Conservation (phyloP, 1,139 yeast species). For the Pichia sp. region DNA sequence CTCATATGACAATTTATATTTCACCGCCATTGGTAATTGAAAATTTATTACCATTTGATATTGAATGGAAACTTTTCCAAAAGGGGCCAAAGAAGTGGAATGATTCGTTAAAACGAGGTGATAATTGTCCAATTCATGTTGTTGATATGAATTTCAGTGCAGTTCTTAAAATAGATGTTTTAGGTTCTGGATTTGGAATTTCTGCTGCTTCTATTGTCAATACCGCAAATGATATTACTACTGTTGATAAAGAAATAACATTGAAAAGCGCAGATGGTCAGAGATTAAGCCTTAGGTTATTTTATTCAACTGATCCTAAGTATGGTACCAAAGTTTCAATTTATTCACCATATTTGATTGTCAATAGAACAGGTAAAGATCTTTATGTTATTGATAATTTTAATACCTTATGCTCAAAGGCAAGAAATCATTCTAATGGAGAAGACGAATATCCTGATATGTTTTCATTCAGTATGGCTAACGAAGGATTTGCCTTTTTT, state of each 20-base stretch:
- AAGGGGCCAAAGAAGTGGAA: slow-evolving; percentile 71
- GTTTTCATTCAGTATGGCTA: slow-evolving; percentile 65
- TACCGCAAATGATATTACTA: slow-evolving; percentile 38
- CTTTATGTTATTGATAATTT: slow-evolving; percentile 49
- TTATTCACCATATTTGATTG: slow-evolving; percentile 75
- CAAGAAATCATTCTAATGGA: slow-evolving; percentile 25
- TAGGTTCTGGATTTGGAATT: slow-evolving; percentile 54
- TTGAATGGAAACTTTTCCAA: slow-evolving; percentile 70
- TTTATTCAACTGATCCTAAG: slow-evolving; percentile 49
- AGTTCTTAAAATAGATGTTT: slow-evolving; percentile 58
- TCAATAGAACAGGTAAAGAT: slow-evolving; percentile 73
- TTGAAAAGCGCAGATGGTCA: slow-evolving; percentile 58
- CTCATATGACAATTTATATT: slow-evolving; percentile 71
- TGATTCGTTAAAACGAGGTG: slow-evolving; percentile 57
- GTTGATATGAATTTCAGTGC: slow-evolving; percentile 62
- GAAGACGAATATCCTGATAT: slow-evolving; percentile 51
- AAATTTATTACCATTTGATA: slow-evolving; percentile 78
- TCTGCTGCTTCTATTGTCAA: slow-evolving; percentile 82
- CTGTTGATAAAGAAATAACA: slow-evolving; percentile 29
- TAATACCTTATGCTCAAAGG: slow-evolving; percentile 41
- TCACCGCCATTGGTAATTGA: slow-evolving; percentile 86
- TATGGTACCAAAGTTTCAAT: slow-evolving; percentile 61
- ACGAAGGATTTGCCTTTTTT: slow-evolving; percentile 31
- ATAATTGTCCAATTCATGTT: slow-evolving; percentile 67
- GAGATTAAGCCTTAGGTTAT: slow-evolving; percentile 53